phyloP scores from a whole-genome alignment of 306 rosid genomes.

The Dryas octopetala region DNA sequence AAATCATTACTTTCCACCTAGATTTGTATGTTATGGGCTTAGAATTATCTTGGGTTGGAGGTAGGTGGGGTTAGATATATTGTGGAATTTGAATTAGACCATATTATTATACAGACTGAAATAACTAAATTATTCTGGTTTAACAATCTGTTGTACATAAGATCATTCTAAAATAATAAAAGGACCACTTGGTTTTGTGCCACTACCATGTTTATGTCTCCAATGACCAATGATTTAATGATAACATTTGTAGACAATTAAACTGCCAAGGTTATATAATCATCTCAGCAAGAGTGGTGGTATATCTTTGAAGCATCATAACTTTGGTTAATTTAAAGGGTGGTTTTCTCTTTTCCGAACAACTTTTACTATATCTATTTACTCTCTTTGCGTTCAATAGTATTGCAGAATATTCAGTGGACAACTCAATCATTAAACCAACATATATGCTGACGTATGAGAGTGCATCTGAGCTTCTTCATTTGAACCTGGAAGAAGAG shows the following conservation, averaged over 20 bases:
- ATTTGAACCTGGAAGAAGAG: slow-evolving; percentile 88
- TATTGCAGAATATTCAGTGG: slow-evolving; percentile 89
- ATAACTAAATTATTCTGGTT: slow-evolving; percentile 1
- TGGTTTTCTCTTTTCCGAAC: slow-evolving; percentile 4
- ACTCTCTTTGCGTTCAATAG: slow-evolving; percentile 41
- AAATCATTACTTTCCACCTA: not conserved
- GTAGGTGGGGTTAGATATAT: not conserved
- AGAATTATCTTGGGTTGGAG: not conserved
- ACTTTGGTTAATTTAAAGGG: not conserved
- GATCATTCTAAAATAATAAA: not conserved
- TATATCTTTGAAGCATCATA: not conserved
- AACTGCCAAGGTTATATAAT: not conserved
- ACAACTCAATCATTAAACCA: slow-evolving; percentile 81
- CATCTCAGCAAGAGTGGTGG: not conserved
- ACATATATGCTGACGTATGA: slow-evolving; percentile 97
- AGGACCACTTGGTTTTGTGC: not conserved
- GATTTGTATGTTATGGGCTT: not conserved
- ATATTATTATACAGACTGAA: not conserved
- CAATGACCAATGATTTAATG: not conserved
- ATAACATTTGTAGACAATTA: not conserved
- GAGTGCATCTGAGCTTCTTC: slow-evolving; percentile 91
- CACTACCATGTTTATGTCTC: not conserved
- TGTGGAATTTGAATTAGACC: not conserved
- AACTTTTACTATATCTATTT: slow-evolving; percentile 8
- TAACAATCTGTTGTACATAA: not conserved